Base-by-base conservation (phyloP, 2,329 filamentous ascomycete genomes). In the Leptoxyphium fumago region DNA sequence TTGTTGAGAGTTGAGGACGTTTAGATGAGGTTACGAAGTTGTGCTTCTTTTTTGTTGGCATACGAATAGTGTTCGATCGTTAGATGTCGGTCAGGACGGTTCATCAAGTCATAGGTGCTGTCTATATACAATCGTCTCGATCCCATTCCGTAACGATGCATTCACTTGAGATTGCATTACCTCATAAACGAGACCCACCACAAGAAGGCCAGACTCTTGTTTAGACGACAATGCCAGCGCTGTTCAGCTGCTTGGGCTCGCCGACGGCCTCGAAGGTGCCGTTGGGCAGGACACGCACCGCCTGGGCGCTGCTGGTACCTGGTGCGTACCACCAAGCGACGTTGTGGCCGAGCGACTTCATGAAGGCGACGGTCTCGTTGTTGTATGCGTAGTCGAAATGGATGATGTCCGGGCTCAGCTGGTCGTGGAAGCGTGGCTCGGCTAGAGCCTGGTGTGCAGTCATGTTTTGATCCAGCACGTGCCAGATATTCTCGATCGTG, bases 201-300 rank as follows among this genome's bases (percentile, higher is more conserved):
- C 7, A 26, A 7, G 21, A 26, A 26, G 21, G 21, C 21, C 7
- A 26, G 34, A 29, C 14, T 15, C 7, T 26, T 7, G 11, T 36
- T 41, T 29, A 75, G 26, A 74, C 63, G 2, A 63, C 76, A 53
- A 77, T 72, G 0, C 82, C 84, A 1, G 71, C 83, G 45, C 80
- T 84, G 55, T 82, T 78, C 53, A 65, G 60, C 69, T 88, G 84
- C 48, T 85, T 74, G 18, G 81, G 82, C 61, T 93, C 86, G 1
- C 78, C 75, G 1, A 77, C 84, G 2, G 84, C 83, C 65, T 89
- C 82, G 59, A 91, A 93, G 0, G 70, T 74, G 0, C 82, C 84
- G 53, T 82, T 78, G 0, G 55, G 57, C 40, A 76, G 53, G 44
- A 75, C 63, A 38, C 73, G 69, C 44, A 95, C 61, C 0, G 75